Evolutionary conservation across 306 rosid species (phyloP).

Genomic region (Lithocarpus polystachyus): DNA sequence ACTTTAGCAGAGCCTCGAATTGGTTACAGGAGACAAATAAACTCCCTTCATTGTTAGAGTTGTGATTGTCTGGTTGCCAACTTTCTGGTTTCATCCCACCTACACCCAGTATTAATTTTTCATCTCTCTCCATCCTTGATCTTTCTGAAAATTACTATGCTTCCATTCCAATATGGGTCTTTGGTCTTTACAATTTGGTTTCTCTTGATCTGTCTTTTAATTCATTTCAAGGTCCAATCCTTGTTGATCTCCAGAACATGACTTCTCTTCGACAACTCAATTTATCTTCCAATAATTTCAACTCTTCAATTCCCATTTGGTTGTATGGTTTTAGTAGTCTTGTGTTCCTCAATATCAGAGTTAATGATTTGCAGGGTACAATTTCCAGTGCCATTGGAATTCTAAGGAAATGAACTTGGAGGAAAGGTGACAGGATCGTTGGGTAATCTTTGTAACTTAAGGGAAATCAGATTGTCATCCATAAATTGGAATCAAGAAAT

Average conservation of each 20-base stretch:
- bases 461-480: neutral
- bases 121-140: neutral
- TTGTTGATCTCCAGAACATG: neutral
- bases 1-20: slow-evolving; percentile 10
- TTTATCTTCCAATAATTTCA: neutral
- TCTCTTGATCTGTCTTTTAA: neutral
- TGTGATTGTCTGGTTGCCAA: slow-evolving; percentile 3
- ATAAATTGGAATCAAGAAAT: neutral
- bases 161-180: too few species aligned
- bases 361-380: too few species aligned
- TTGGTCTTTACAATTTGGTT: too few species aligned
- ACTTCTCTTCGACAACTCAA: slow-evolving; percentile 10
- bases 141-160: neutral
- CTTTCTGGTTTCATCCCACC: neutral
- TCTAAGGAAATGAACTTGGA: too few species aligned
- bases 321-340: neutral
- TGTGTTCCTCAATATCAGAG: too few species aligned
- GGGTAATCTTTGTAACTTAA: too few species aligned
- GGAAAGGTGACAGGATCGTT: too few species aligned
- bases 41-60: slow-evolving; percentile 17
- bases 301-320: slow-evolving; percentile 16
- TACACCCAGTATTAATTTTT: neutral
- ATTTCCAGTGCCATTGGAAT: too few species aligned
- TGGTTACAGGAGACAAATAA: slow-evolving; percentile 13
- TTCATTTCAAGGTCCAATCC: slow-evolving; percentile 3